Evolutionary conservation across 441 rosid species (phyloP).

Genomic region (Omphalea diandra): DNA sequence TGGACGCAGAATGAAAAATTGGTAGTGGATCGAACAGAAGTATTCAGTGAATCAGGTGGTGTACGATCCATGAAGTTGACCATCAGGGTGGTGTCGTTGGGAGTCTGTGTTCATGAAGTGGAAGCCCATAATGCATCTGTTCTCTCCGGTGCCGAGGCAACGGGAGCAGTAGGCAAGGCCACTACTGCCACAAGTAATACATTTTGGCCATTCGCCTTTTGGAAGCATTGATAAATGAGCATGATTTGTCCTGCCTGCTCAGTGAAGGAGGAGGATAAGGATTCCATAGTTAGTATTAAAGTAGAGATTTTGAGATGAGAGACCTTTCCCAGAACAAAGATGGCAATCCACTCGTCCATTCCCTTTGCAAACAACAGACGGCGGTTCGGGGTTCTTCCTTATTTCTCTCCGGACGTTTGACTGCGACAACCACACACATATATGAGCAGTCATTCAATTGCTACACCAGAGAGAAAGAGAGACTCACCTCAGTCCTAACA

Average conservation of each 20-base stretch:
- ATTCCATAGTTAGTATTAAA: too few relatives aligned
- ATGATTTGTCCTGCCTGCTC: slow-evolving; percentile 66
- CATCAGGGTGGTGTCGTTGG: too few relatives aligned
- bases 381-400: slow-evolving; percentile 49
- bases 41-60: too few relatives aligned
- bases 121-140: slow-evolving; percentile 67
- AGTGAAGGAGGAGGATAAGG: too few relatives aligned
- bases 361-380: slow-evolving; percentile 68
- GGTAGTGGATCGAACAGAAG: too few relatives aligned
- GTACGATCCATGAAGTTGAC: too few relatives aligned
- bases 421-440: too few relatives aligned
- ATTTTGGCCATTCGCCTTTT: slow-evolving; percentile 83
- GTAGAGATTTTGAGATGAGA: too few relatives aligned
- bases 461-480: too few relatives aligned
- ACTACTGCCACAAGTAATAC: slow-evolving; percentile 77
- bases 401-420: slow-evolving; percentile 46
- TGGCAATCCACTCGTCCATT: slow-evolving; percentile 64
- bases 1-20: too few relatives aligned
- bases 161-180: slow-evolving; percentile 67
- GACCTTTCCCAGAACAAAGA: slow-evolving; percentile 66
- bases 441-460: not conserved
- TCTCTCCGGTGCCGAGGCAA: slow-evolving; percentile 76
- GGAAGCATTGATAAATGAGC: slow-evolving; percentile 64
- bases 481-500: too few relatives aligned
- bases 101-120: slow-evolving; percentile 49